Evolutionary conservation across 1,284 basidiomycete genomes (phyloP), one percentile per base, ranked within the genome.

Genomic region (Porphyrellus sp.): DNA sequence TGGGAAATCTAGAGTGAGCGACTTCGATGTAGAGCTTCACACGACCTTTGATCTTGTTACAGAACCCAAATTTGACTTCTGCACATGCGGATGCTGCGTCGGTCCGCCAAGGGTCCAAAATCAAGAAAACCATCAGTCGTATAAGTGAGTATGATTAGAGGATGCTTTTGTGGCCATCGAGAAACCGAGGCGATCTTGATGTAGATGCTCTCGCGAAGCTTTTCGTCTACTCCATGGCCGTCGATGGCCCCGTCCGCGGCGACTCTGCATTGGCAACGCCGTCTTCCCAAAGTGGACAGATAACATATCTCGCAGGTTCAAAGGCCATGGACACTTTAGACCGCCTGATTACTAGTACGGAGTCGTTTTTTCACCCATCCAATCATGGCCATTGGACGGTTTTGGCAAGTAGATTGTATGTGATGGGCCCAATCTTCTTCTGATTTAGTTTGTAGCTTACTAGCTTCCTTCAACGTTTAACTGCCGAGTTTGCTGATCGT

Each of bases 311-410:
- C 28, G 95, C 85, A 0, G 96, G 97, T 8, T 94, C 89, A 5
- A 89, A 83, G 64, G 92, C 95, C 16, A 77, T 99, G 55, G 93
- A 97, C 61, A 88, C 93, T 23, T 76, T 99, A 24, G 89, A 93
- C 59, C 86, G 86, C 61, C 76, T 99, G 40, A 83, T 99, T 51
- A 96, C 92, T 13, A 95, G 92, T 57, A 93, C 90, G 7, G 97
- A 99, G 68, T 88, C 85, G 0, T 95, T 88, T 74, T 97, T 96
- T 70, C 93, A 97, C 69, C 92, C 92, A 5, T 89, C 91, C 3
- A 91, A 88, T 65, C 81, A 79, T 47, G 89, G 89, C 2, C 71
- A 76, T 46, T 91, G 88, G 85, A 84, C 86, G 79, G 88, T 76
- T 81, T 85, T 73, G 60, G 85, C 71, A 45, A 53, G 58, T 54